A percentile compares a stretch with the other conserved stretches of the same genome.
Evolutionary conservation across 768 basidiomycete genomes (phyloP).

Genomic region (Lentinula detonsa): DNA sequence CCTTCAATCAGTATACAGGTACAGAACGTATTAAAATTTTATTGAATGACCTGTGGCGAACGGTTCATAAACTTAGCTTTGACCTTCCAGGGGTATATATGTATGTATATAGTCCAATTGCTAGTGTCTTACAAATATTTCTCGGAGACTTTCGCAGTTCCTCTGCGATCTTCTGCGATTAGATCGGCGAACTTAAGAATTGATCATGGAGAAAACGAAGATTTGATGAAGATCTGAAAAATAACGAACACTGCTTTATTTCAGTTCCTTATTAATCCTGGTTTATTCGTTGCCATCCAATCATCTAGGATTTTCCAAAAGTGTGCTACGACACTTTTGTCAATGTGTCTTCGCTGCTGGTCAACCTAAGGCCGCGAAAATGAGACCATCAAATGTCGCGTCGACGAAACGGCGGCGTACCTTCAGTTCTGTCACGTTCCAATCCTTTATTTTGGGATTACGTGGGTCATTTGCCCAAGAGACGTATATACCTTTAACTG

Average conservation of each 20-base stretch:
- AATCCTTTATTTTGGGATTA: constrained; percentile 85
- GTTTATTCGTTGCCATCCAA: constrained; percentile 79
- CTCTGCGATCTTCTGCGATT: too few species aligned
- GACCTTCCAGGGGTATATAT: not conserved
- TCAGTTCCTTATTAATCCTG: constrained; percentile 51
- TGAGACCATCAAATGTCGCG: not conserved
- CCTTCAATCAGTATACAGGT: too few species aligned
- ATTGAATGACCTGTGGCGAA: too few species aligned
- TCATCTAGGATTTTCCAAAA: constrained; percentile 93
- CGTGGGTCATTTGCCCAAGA: constrained; percentile 92
- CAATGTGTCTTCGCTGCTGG: constrained; percentile 80
- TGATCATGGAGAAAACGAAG: too few species aligned
- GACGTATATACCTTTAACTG: constrained; percentile 94
- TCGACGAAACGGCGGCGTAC: constrained; percentile 29
- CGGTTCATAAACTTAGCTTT: not conserved
- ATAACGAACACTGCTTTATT: not conserved
- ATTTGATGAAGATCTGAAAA: not conserved
- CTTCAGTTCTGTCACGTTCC: constrained; percentile 96
- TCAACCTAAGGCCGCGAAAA: constrained; percentile 60
- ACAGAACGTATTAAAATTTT: too few species aligned
- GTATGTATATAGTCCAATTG: too few species aligned
- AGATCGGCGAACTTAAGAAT: too few species aligned
- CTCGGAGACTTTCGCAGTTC: too few species aligned
- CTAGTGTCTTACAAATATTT: too few species aligned
- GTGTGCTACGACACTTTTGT: constrained; percentile 90